Base-by-base conservation (phyloP, 2,329 filamentous ascomycete genomes). In the Calonectria crousiana region DNA sequence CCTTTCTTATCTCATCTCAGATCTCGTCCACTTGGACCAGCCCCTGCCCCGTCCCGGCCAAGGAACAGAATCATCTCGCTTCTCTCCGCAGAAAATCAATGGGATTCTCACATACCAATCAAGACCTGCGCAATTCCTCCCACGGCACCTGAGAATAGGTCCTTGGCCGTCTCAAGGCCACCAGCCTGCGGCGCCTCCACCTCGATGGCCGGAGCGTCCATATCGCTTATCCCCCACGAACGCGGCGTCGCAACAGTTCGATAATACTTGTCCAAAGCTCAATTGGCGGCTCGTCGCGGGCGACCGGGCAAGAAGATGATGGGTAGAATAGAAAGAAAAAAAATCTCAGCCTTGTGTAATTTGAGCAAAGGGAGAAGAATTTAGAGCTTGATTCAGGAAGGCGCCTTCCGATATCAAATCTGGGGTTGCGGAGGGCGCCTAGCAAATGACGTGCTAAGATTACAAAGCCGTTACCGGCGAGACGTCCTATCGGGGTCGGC, bases 41-140 rank as follows among this genome's bases (percentile, higher is more conserved):
- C 23, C 60, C 36, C 67, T 41, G 34, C 65, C 36, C 49, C 13
- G 62, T 66, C 51, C 49, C 32, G 18, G 14, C 23, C 26, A 32
- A 34, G 18, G 28, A 20, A 11, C 56, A 3, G 34, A 20, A 16
- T 26, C 32, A 26, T n/a, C 52, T 34, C 56, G 34, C 26, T 5
- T 28, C 44, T 62, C 38, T 44, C 5, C 8, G 52, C 44, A 16
- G 28, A 49, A 26, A 62, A 11, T 4, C 20, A 58, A 26, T 28
- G 10, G 32, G 18, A 18, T 18, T 56, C n/a, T 20, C 18, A 79
- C 79, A 47, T 76, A 98, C 96, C 96, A 78, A 98, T 90, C 76
- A 99, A 87, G 53, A 99, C 97, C 86, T 99, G 97, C 23, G 97
- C 96, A 80, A 98, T 90, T 80, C 97, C 97, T 76, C 97, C 97